These are phyloP conservation scores for Acrocalymma vagum DNA, from an alignment of 2,329 filamentous ascomycete genomes.

Conservation along the genomic window DNA sequence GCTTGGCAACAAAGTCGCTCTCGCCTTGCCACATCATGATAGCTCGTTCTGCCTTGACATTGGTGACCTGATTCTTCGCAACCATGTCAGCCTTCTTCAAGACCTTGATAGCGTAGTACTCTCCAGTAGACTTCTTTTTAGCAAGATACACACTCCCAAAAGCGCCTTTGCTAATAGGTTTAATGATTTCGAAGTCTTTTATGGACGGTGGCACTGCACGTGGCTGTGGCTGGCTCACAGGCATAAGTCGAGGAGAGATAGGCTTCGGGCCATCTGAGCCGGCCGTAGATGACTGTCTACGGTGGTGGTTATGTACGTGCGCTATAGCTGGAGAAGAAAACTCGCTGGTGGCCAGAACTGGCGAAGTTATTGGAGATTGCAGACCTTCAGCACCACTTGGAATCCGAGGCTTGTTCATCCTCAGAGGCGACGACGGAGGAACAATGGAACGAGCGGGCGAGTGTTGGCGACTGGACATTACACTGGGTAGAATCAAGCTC, in stretches of 20 bases:
- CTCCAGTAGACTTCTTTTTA: conserved; percentile 97
- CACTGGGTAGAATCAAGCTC: conserved; percentile 82
- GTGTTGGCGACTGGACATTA: conserved; percentile 83
- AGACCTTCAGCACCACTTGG: conserved; percentile 70
- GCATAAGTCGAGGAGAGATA: conserved; percentile 81
- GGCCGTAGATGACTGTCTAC: conserved; percentile 89
- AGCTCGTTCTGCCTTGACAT: conserved; percentile 96
- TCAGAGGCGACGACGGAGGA: conserved; percentile 83
- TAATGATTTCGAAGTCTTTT: conserved; percentile 99
- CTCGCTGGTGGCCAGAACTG: conserved; percentile 83
- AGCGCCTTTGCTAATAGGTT: conserved; percentile 97
- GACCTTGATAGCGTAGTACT: conserved; percentile 99
- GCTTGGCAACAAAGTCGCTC: conserved; percentile 97
- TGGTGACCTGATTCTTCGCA: conserved; percentile 98
- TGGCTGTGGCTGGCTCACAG: conserved; percentile 82
- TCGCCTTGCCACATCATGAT: conserved; percentile 99
- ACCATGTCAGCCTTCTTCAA: conserved; percentile 99
- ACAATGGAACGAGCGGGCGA: conserved; percentile 81
- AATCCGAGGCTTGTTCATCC: conserved; percentile 82
- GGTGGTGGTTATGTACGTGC: conserved; percentile 71
- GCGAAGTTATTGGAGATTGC: conserved; percentile 87
- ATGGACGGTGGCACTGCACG: conserved; percentile 93
- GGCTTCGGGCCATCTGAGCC: conserved; percentile 75
- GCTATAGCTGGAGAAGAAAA: conserved; percentile 76
- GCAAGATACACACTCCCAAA: conserved; percentile 98